Base-by-base conservation (phyloP, 139 green algal species). In the Auxenochlorella pyrenoidosa region DNA sequence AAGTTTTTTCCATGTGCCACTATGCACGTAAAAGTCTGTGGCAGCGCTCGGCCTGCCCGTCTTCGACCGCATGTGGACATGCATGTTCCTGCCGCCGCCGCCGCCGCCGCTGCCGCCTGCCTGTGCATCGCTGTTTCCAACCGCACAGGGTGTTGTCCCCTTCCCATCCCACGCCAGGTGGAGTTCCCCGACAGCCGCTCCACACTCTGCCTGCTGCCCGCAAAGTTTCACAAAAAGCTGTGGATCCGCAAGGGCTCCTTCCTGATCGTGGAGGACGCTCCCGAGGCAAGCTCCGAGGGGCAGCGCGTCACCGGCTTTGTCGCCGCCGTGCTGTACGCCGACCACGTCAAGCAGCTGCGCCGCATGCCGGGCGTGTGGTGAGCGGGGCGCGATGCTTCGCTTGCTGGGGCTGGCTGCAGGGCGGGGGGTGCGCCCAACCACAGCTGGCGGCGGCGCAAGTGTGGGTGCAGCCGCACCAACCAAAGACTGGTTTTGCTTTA, bases 151-250 rank as follows among this genome's bases (percentile, higher is more conserved):
- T 43, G 8, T 24, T 24, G 41, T 24, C 36, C 36, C 40, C 1
- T 24, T 58, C 32, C 44, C 44, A 43, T n/a, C 43, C 4, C 40
- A 19, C 19, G 1, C 2, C 92, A 97, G 94, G 92, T 97, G 18
- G 90, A 96, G 78, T 94, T 91, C 59, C 90, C 94, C 0, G 87
- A 96, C 68, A 93, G 94, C 5, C 75, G 83, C 12, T 47, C 79
- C 6, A 94, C 93, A 19, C 83, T 97, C 36, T 89, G 86, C 58
- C 70, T 97, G 34, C 92, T 97, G 88, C 95, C 95, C 8, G 90
- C 93, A 2, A 91, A 91, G 58, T 97, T 97, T 84, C 94, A 96
- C 88, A 95, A 95, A 68, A 96, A 96, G 87, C 87, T 97, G 68
- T 97, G 94, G 94, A 92, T 97, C 13, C 89, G 90, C 30, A 90